Percentiles rank a stretch among this genome's conserved stretches.
phyloP scores from a whole-genome alignment of 352 stramenopile genomes.

The Phytopythium vexans region DNA sequence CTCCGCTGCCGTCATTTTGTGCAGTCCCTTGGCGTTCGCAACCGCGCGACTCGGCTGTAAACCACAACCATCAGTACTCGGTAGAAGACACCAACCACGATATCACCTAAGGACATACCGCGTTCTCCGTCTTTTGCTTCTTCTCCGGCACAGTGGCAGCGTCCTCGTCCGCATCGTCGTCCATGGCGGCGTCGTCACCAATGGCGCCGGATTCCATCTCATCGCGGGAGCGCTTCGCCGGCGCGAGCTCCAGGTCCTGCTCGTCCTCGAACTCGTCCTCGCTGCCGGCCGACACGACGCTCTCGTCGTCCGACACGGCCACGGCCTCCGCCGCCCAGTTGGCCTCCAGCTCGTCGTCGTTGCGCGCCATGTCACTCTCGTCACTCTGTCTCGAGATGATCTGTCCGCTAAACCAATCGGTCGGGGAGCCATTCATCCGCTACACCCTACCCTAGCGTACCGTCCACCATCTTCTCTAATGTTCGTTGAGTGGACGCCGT shows the following conservation, averaged over 20 bases:
- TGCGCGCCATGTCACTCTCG: constrained; percentile 8
- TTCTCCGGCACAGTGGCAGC: constrained; percentile 26
- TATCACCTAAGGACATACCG: constrained; percentile 1
- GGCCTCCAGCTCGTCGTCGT: constrained; percentile 66
- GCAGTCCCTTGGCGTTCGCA: constrained; percentile 47
- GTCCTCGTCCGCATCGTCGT: constrained; percentile 8
- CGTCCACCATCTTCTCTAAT: too few relatives aligned
- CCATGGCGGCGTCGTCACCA: constrained; percentile 1
- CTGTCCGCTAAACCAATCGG: too few relatives aligned
- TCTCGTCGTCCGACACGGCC: constrained; percentile 35
- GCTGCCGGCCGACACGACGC: constrained; percentile 57
- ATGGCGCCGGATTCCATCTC: constrained; percentile 9
- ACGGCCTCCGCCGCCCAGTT: constrained; percentile 52
- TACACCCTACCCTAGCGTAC: not conserved
- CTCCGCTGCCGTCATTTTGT: constrained; percentile 73
- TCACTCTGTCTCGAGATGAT: not conserved
- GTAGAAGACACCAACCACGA: not conserved
- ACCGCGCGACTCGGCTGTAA: not conserved
- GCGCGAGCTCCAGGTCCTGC: constrained; percentile 46
- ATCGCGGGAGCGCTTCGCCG: constrained; percentile 48
- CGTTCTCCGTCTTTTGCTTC: constrained; percentile 44
- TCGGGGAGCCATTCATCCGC: not conserved
- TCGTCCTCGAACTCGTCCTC: constrained; percentile 86
- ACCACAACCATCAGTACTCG: too few relatives aligned
- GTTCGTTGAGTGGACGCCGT: not conserved